Conservation (phyloP, 2,329 filamentous ascomycete species). For the Ustulina deusta region DNA sequence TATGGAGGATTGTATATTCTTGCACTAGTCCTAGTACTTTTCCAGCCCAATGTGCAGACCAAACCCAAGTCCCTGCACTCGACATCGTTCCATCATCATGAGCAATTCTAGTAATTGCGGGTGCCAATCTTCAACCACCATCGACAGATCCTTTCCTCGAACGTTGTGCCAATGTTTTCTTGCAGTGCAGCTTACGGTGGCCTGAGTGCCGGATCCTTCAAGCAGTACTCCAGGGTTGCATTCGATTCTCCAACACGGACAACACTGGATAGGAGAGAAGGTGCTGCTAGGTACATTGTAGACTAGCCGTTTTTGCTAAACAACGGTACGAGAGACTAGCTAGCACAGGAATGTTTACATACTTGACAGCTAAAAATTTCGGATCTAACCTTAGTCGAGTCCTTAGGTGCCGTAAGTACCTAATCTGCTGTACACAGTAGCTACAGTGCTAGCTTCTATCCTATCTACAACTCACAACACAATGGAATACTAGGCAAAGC, state of each 20-base stretch:
- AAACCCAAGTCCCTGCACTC: slow-evolving; percentile 6
- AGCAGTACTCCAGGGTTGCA: not conserved
- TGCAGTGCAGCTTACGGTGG: slow-evolving; percentile 22
- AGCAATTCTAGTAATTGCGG: not conserved
- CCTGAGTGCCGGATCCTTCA: slow-evolving; percentile 6
- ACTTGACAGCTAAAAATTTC: too few relatives aligned
- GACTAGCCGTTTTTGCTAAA: not conserved
- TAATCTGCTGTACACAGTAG: too few relatives aligned
- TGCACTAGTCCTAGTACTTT: slow-evolving; percentile 16
- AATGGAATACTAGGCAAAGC: too few relatives aligned
- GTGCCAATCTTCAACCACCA: slow-evolving; percentile 14
- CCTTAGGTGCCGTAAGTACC: not conserved
- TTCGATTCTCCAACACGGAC: not conserved
- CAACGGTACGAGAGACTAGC: too few relatives aligned
- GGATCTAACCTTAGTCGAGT: too few relatives aligned
- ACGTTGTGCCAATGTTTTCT: slow-evolving; percentile 14
- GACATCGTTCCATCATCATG: slow-evolving; percentile 27
- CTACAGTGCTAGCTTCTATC: too few relatives aligned
- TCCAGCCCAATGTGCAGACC: slow-evolving; percentile 4
- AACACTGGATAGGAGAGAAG: not conserved
- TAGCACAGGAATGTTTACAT: not conserved
- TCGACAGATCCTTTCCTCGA: slow-evolving; percentile 25
- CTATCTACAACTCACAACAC: too few relatives aligned
- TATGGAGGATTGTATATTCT: not conserved
- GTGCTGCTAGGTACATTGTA: not conserved